Base-by-base conservation (phyloP, 116 monocot genomes). In the Zostera marina region DNA sequence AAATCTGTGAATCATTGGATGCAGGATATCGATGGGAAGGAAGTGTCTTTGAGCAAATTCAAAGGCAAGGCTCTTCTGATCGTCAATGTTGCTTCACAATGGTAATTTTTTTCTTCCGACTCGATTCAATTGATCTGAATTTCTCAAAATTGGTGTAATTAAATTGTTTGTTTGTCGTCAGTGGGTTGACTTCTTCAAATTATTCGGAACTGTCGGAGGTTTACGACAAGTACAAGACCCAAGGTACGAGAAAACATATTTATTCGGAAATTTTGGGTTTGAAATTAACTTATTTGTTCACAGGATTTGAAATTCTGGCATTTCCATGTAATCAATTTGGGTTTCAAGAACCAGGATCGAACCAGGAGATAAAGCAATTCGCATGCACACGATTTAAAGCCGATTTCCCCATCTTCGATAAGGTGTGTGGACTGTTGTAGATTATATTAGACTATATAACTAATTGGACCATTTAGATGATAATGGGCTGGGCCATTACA, bases 321-420 rank as follows among this genome's bases (percentile, higher is more conserved):
- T 98, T 98, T 45, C 96, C 96, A 40, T 98, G 96, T 74, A 98
- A 98, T 68, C 96, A 98, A 60, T 98, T 96, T 79, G 89, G 96
- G n/a, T 76, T 67, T 13, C 90, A 98, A 68, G 96, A 98, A 24
- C 96, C 96, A 61, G 96, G 96, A 42, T 78, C 96, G 61, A 98
- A 89, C 57, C 16, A 79, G 19, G 80, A 98, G 42, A 98, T 98
- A 46, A 98, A 98, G 51, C 85, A 81, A 64, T 98, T 98, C 76
- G 90, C 96, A 54, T 98, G 90, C 52, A 82, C 96, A 23, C 85
- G 83, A 53, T 98, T 89, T 52, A 98, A 89, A 79, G 85, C 96
- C 63, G 96, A 98, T 69, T 98, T 98, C 54, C 90, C 96, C 56
- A 98, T 98, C 54, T 98, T 89, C 71, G 86, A 89, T 54, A 98